Evolutionary conservation across 2,329 filamentous ascomycete species (phyloP).

Genomic region (Fusarium brachygibbosum): DNA sequence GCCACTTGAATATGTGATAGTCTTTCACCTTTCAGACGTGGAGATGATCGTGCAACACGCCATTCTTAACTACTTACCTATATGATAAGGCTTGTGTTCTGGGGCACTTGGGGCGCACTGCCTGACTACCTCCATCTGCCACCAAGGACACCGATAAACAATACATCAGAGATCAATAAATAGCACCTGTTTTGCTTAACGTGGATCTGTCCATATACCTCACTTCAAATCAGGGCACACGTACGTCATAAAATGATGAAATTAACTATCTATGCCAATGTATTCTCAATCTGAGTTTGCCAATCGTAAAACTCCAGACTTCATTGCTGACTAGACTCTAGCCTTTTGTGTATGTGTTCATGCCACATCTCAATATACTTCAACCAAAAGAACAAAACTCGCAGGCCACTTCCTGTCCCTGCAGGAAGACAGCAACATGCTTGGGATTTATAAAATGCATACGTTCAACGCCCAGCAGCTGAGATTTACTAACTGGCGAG

Average conservation of each 20-base stretch:
- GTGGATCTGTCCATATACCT: too few relatives aligned
- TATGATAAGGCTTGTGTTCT: constrained; percentile 10
- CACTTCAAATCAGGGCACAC: neutral
- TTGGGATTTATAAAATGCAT: constrained; percentile 38
- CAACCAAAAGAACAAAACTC: constrained; percentile 16
- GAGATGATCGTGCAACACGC: constrained; percentile 24
- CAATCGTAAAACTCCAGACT: constrained; percentile 30
- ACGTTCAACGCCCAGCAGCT: constrained; percentile 21
- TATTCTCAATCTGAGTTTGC: constrained; percentile 33
- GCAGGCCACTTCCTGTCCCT: constrained; percentile 26
- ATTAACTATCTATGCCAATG: constrained; percentile 36
- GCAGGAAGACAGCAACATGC: constrained; percentile 34
- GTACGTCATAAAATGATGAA: constrained; percentile 15
- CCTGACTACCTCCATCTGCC: neutral
- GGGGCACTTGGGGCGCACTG: neutral
- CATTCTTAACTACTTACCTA: constrained; percentile 1
- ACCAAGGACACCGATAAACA: too few relatives aligned
- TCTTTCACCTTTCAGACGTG: constrained; percentile 9
- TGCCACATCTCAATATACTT: constrained; percentile 37
- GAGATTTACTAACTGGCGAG: constrained; percentile 17
- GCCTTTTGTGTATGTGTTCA: constrained; percentile 20
- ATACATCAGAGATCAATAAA: neutral
- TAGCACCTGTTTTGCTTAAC: neutral
- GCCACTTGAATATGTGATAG: neutral
- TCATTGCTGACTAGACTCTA: constrained; percentile 29